These are phyloP conservation scores for Metahyphopichia silvanorum DNA, from an alignment of 805 yeast species.

Conservation along the genomic window DNA sequence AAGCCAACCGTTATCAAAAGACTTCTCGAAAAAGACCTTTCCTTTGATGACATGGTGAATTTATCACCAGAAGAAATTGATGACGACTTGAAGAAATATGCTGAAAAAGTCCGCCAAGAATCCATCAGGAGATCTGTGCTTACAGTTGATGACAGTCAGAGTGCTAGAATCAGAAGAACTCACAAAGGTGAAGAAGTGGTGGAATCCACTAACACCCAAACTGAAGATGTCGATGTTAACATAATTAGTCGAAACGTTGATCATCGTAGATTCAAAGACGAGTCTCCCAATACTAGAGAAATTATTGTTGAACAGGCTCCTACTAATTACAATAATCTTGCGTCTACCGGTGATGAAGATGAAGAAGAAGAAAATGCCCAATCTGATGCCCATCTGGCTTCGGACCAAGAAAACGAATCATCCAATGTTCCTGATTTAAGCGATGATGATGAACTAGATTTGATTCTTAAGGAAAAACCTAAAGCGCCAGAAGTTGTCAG, in stretches of 20 bases:
- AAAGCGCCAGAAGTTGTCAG: slow-evolving; percentile 4
- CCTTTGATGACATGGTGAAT: slow-evolving; percentile 56
- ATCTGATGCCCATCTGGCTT: slow-evolving; percentile 5
- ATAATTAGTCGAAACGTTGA: slow-evolving; percentile 33
- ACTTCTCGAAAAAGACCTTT: slow-evolving; percentile 51
- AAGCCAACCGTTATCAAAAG: slow-evolving; percentile 55
- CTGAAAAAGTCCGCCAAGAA: slow-evolving; percentile 68
- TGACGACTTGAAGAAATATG: slow-evolving; percentile 68
- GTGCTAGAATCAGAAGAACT: slow-evolving; percentile 69
- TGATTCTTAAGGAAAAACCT: slow-evolving; percentile 21
- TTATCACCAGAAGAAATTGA: slow-evolving; percentile 77
- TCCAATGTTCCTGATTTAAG: slow-evolving; percentile 11
- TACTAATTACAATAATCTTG: slow-evolving; percentile 18
- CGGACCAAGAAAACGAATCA: slow-evolving; percentile 1
- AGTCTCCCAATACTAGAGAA: slow-evolving; percentile 5
- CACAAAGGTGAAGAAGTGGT: slow-evolving; percentile 88
- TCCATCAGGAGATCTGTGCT: slow-evolving; percentile 67
- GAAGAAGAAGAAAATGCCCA: slow-evolving; percentile 17
- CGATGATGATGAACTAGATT: slow-evolving; percentile 31
- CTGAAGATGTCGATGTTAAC: slow-evolving; percentile 22
- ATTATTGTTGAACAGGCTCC: slow-evolving; percentile 6
- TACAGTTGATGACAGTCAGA: slow-evolving; percentile 46
- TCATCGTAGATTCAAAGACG: slow-evolving; percentile 29
- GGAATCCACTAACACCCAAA: slow-evolving; percentile 36
- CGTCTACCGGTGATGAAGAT: slow-evolving; percentile 26